Conservation (phyloP, 164 flowering plant species). For the Umbellularia californica region DNA sequence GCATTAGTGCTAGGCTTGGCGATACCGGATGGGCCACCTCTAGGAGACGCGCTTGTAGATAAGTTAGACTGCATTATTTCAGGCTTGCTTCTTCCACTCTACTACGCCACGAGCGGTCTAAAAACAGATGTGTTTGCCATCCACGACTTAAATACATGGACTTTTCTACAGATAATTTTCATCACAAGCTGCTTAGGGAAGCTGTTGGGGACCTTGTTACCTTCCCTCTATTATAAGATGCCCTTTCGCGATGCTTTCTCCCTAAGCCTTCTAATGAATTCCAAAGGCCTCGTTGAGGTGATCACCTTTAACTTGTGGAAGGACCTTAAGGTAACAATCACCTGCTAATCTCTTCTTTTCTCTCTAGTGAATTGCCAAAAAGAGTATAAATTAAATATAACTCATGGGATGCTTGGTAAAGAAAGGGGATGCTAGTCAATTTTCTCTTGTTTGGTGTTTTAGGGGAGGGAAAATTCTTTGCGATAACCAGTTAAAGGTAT, state of each 20-base stretch:
- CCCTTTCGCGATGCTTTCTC: constrained; percentile 42
- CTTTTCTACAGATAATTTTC: constrained; percentile 28
- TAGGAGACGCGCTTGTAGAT: constrained; percentile 55
- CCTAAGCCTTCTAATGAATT: constrained; percentile 45
- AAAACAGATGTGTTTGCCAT: constrained; percentile 29
- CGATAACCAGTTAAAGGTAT: too few relatives aligned
- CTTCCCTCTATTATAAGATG: constrained; percentile 31
- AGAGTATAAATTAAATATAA: too few relatives aligned
- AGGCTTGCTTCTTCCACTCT: constrained; percentile 51
- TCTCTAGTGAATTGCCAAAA: neutral
- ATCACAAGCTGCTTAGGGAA: constrained; percentile 27
- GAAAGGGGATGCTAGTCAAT: too few relatives aligned
- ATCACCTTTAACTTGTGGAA: constrained; percentile 42
- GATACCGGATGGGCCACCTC: constrained; percentile 72
- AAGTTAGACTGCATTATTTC: constrained; percentile 40
- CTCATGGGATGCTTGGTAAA: neutral
- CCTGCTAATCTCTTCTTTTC: neutral
- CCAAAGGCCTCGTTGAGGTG: constrained; percentile 64
- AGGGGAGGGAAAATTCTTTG: too few relatives aligned
- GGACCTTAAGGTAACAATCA: constrained; percentile 34
- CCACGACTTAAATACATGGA: constrained; percentile 18
- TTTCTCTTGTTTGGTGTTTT: too few relatives aligned
- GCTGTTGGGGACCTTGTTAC: constrained; percentile 21
- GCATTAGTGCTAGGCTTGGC: constrained; percentile 57
- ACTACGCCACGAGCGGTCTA: constrained; percentile 40